Base-by-base conservation (phyloP, 1,139 yeast genomes). In the Saccharomyces uvarum region DNA sequence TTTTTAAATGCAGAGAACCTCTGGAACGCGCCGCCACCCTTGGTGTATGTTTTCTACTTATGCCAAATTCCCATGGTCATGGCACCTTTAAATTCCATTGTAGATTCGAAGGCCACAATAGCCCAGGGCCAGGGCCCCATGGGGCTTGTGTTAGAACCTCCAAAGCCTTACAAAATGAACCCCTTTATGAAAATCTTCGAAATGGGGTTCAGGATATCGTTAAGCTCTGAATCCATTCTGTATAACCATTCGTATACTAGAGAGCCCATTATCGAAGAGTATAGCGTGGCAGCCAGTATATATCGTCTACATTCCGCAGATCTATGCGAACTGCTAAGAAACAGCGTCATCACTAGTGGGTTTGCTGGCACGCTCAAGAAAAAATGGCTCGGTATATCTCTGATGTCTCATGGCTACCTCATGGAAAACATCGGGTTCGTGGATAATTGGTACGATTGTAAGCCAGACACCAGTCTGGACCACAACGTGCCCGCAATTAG, bases 241-340 rank as follows among this genome's bases (percentile, higher is more conserved):
- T 56, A 56, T 48, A 54, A 54, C 47, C 26, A 50, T 57, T 80
- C 85, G 0, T 82, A 80, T 65, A 82, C 86, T 28, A 79, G 82
- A 59, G 86, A 82, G 57, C 86, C 86, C 9, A 75, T 82, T 60
- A 81, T 82, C 54, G 86, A 82, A 65, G 86, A 82, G 63, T 82
- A 81, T 62, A 80, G 84, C 1, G 86, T 82, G 33, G 86, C 86
- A 5, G 85, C 85, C 0, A 86, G 81, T 63, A 82, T 82, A 60
- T 82, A 82, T 70, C 81, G 81, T 61, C 70, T 82, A 38, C 79
- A 83, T 1, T 75, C 80, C 49, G 86, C 81, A 27, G 86, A 82
- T 65, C 79, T 82, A 83, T 81, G 85, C 62, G 86, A 82, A 63
- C 59, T 72, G 53, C 74, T 75, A 0, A 67, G 65, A 51, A 72